phyloP scores from a whole-genome alignment of 2,329 filamentous ascomycete genomes.

The Colletotrichum magnum region DNA sequence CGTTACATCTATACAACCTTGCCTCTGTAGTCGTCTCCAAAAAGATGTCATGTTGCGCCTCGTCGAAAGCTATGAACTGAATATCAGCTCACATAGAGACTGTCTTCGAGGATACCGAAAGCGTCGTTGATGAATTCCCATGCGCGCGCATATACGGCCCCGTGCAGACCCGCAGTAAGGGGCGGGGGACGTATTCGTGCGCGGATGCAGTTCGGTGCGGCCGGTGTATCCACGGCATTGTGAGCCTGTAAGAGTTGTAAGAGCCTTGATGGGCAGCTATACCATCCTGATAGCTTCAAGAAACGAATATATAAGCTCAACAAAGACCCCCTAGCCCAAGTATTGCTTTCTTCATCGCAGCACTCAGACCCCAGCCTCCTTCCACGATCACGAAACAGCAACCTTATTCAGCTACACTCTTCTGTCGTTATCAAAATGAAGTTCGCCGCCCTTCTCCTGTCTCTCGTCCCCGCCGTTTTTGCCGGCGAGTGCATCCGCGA shows the following conservation, averaged over 20 bases:
- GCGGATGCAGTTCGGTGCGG: background rate
- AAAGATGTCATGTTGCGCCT: background rate
- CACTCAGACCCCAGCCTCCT: background rate
- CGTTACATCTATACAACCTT: conserved; percentile 17
- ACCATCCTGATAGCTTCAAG: background rate
- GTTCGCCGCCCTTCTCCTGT: conserved; percentile 6
- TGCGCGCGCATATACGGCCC: background rate
- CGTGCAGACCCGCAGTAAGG: background rate
- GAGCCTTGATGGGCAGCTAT: too few species aligned
- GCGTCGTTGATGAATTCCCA: background rate
- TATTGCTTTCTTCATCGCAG: background rate
- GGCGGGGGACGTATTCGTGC: background rate
- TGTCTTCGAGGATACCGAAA: background rate
- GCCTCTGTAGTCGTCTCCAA: background rate
- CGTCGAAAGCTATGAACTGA: conserved; percentile 4
- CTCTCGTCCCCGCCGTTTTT: conserved; percentile 10
- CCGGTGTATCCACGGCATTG: background rate
- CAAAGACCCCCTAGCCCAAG: background rate
- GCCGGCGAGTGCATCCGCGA: conserved; percentile 11
- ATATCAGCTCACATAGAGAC: conserved; percentile 5
- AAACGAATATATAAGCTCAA: background rate
- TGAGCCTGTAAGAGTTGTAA: background rate
- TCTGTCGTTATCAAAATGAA: conserved; percentile 5
- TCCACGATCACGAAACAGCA: background rate
- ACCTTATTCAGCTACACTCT: background rate